Evolutionary conservation across 2,329 filamentous ascomycete genomes (phyloP).

Genomic region (Nothopassalora personata): DNA sequence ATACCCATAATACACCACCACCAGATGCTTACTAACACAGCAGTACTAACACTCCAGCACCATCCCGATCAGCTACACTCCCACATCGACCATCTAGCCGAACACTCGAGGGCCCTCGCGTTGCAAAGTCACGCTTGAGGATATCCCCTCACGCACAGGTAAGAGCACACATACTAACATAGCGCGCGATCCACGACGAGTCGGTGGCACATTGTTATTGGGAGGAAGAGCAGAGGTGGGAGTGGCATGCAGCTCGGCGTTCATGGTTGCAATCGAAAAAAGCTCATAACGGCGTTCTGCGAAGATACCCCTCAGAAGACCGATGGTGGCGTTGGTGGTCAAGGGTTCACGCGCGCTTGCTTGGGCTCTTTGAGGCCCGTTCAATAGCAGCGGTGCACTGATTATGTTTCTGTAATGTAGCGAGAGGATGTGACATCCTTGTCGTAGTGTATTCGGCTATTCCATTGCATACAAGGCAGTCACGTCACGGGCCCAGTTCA

Average conservation of each 20-base stretch:
- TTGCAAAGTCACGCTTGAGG: neutral
- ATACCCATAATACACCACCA: neutral
- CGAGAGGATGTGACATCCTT: neutral
- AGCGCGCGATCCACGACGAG: neutral
- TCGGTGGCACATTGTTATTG: neutral
- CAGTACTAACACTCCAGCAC: neutral
- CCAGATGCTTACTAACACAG: neutral
- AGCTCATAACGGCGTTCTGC: neutral
- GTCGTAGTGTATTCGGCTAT: neutral
- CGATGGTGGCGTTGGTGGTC: neutral
- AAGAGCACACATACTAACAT: neutral
- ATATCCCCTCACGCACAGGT: neutral
- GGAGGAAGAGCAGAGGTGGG: neutral
- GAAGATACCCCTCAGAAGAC: neutral
- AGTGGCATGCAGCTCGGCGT: neutral
- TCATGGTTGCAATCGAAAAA: neutral
- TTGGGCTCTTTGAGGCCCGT: neutral
- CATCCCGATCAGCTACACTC: neutral
- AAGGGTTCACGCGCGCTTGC: neutral
- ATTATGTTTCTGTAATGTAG: neutral
- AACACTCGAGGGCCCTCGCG: neutral
- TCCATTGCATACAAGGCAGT: neutral
- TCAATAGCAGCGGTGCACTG: neutral
- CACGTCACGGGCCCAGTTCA: neutral
- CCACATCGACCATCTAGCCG: neutral